Conservation (phyloP, 495 filamentous ascomycete species). For the Neurospora cerealis region DNA sequence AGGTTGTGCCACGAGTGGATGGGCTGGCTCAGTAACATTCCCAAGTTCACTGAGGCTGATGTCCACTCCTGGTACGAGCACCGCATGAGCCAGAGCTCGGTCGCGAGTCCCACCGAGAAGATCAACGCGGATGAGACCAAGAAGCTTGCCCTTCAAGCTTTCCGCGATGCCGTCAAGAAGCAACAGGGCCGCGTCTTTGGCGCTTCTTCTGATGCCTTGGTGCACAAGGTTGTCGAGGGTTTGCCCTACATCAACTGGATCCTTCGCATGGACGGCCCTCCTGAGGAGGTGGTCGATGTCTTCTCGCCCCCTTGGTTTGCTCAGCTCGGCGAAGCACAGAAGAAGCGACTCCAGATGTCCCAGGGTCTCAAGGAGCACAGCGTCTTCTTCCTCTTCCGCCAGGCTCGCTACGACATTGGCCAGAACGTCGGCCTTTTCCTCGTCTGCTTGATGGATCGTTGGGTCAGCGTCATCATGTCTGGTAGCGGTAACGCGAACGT, state of each 20-base stretch:
- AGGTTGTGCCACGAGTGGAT: constrained; percentile 41
- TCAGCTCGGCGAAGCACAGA: constrained; percentile 13
- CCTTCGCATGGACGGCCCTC: constrained; percentile 5
- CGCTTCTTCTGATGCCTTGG: background rate
- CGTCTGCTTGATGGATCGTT: constrained; percentile 21
- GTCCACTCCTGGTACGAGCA: constrained; percentile 37
- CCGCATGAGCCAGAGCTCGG: constrained; percentile 1
- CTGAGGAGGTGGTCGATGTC: background rate
- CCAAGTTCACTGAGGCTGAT: constrained; percentile 37
- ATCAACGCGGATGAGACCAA: background rate
- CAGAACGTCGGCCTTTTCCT: constrained; percentile 22
- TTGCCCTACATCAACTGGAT: constrained; percentile 22
- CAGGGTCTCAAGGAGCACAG: constrained; percentile 24
- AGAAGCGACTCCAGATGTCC: constrained; percentile 15
- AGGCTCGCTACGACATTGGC: constrained; percentile 14
- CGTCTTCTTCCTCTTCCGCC: constrained; percentile 21
- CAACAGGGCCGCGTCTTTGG: background rate
- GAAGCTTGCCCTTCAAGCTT: constrained; percentile 8
- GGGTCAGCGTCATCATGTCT: constrained; percentile 19
- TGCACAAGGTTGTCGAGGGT: constrained; percentile 6
- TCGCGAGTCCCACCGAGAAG: background rate
- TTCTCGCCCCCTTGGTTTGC: constrained; percentile 20
- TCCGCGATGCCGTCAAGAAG: constrained; percentile 5
- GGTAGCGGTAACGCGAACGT: constrained; percentile 3
- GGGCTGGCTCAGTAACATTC: constrained; percentile 38